phyloP scores from a whole-genome alignment of 2,329 filamentous ascomycete species.

The Trichoderma cornu-damae region DNA sequence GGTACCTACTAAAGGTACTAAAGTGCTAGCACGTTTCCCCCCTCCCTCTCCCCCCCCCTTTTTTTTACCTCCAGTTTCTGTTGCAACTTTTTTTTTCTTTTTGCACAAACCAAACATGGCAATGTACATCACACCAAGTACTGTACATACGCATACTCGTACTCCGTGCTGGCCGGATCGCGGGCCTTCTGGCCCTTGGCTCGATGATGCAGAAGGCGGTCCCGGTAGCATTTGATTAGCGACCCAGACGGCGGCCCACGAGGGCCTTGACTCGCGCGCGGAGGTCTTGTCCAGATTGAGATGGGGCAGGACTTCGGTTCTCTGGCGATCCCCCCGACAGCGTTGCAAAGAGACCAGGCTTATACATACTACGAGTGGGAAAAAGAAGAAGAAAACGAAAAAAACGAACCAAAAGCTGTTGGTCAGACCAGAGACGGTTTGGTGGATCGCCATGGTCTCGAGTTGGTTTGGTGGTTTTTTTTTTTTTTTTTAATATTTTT shows the following conservation, averaged over 20 bases:
- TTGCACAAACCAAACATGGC: no score
- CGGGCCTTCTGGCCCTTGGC: constrained; percentile 1
- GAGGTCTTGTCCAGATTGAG: constrained; percentile 16
- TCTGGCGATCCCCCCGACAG: constrained; percentile 11
- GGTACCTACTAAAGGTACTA: neutral
- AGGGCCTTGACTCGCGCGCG: constrained; percentile 16
- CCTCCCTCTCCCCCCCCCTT: no score
- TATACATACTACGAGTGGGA: no score
- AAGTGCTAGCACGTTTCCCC: no score
- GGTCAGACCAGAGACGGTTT: constrained; percentile 1
- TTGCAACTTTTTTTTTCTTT: neutral
- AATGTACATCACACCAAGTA: no score
- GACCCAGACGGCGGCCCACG: constrained; percentile 2
- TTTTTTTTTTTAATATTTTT: neutral
- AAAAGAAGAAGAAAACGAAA: no score
- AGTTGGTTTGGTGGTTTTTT: constrained; percentile 11
- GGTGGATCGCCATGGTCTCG: constrained; percentile 9
- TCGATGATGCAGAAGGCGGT: constrained; percentile 8
- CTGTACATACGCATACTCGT: neutral
- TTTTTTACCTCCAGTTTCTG: neutral
- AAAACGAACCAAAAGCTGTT: neutral
- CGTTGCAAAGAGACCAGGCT: constrained; percentile 2
- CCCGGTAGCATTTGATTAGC: constrained; percentile 15
- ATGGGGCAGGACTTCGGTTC: neutral
- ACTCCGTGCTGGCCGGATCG: neutral